Percentiles rank a stretch among this genome's conserved stretches.
phyloP scores from a whole-genome alignment of 2,329 filamentous ascomycete species.

The Neoarthrinium moseri region DNA sequence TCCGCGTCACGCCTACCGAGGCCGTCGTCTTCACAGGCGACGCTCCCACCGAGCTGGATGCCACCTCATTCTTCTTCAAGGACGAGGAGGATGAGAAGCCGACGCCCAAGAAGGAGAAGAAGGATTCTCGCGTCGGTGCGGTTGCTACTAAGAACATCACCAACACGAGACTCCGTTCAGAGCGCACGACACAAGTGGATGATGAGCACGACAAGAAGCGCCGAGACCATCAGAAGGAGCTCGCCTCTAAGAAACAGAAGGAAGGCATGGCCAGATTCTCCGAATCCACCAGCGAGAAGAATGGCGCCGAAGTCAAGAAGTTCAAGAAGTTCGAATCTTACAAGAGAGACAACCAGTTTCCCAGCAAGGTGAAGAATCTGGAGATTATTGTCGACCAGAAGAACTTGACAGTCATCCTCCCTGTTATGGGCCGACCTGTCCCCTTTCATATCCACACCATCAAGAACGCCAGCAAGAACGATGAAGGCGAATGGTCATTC shows the following conservation, averaged over 20 bases:
- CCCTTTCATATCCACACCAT: slow-evolving; percentile 98
- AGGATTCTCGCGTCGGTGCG: slow-evolving; percentile 76
- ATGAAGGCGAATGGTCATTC: slow-evolving; percentile 91
- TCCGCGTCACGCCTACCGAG: slow-evolving; percentile 79
- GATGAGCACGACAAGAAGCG: slow-evolving; percentile 87
- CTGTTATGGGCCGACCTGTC: slow-evolving; percentile 95
- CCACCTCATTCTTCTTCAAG: slow-evolving; percentile 98
- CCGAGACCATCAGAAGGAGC: slow-evolving; percentile 88
- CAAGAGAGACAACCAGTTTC: slow-evolving; percentile 95
- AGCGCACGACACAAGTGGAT: slow-evolving; percentile 82
- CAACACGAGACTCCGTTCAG: slow-evolving; percentile 86
- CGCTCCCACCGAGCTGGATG: slow-evolving; percentile 86
- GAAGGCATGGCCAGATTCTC: slow-evolving; percentile 84
- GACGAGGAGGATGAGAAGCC: slow-evolving; percentile 88
- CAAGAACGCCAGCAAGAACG: slow-evolving; percentile 98
- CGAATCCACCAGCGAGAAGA: slow-evolving; percentile 79
- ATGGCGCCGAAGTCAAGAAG: slow-evolving; percentile 92
- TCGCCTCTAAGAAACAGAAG: slow-evolving; percentile 82
- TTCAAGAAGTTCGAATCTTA: slow-evolving; percentile 99
- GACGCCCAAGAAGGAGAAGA: slow-evolving; percentile 87
- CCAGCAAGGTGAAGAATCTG: slow-evolving; percentile 76
- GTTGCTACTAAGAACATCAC: slow-evolving; percentile 95
- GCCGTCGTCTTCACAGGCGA: slow-evolving; percentile 91
- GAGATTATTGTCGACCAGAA: slow-evolving; percentile 89
- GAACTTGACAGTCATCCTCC: slow-evolving; percentile 85